Evolutionary conservation across 2,329 filamentous ascomycete genomes (phyloP).

Genomic region (Grosmannia serpens): DNA sequence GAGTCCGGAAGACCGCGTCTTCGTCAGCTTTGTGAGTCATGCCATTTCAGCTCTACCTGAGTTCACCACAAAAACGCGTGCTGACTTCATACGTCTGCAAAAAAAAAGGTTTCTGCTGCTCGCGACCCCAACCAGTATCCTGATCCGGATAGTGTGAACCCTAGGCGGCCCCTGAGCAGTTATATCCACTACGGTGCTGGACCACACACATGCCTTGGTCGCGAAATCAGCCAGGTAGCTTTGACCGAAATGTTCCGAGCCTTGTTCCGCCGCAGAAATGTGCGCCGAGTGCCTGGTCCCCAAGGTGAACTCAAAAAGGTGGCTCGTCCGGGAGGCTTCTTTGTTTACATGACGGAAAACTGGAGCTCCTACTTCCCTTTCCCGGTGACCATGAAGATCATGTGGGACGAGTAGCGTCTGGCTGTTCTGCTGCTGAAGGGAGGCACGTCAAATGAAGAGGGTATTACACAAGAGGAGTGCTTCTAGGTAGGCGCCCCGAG

Average conservation of each 20-base stretch:
- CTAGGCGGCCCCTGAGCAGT: constrained; percentile 48
- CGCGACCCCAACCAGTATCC: constrained; percentile 50
- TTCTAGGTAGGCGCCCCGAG: no score
- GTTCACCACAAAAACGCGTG: background rate
- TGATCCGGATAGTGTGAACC: constrained; percentile 46
- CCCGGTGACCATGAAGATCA: constrained; percentile 41
- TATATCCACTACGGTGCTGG: constrained; percentile 57
- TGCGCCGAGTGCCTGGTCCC: constrained; percentile 49
- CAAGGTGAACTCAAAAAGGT: constrained; percentile 61
- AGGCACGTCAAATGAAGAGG: no score
- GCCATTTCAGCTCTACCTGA: background rate
- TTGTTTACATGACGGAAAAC: constrained; percentile 54
- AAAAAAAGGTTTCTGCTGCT: constrained; percentile 30
- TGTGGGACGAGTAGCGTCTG: constrained; percentile 29
- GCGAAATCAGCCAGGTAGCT: constrained; percentile 47
- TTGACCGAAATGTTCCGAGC: constrained; percentile 58
- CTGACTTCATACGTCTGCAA: background rate
- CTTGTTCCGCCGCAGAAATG: constrained; percentile 47
- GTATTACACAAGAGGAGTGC: no score
- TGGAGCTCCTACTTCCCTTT: constrained; percentile 39
- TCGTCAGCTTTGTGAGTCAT: constrained; percentile 46
- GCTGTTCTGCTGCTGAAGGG: background rate
- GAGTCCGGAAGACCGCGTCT: constrained; percentile 46
- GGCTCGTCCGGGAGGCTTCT: constrained; percentile 39
- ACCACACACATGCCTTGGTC: constrained; percentile 50